Conservation (phyloP, 371 early-diverging fungal genomes). For the Syncephalastrum contaminatum region DNA sequence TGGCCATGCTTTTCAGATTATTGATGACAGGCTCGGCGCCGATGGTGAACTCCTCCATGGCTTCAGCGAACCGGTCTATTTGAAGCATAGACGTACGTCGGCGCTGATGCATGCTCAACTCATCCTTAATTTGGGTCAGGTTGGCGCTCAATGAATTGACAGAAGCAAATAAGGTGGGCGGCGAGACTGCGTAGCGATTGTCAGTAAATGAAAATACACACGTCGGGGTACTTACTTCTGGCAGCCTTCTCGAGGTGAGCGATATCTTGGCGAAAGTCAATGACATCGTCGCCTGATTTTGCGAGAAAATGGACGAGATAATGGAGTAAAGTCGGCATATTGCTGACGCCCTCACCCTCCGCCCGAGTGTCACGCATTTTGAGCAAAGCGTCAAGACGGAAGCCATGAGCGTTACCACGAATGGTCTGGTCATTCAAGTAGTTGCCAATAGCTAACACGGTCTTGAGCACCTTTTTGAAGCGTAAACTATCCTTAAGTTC, state of each 20-base stretch:
- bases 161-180: conserved; percentile 59
- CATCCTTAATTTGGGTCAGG: conserved; percentile 56
- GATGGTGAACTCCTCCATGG: conserved; percentile 57
- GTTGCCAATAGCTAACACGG: conserved; percentile 79
- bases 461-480: conserved; percentile 63
- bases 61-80: conserved; percentile 62
- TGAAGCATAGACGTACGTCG: conserved; percentile 38
- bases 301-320: conserved; percentile 69
- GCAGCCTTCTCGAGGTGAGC: conserved; percentile 70
- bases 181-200: conserved; percentile 47
- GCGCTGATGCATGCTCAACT: conserved; percentile 39
- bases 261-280: conserved; percentile 68
- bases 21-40: conserved; percentile 42
- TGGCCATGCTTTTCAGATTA: conserved; percentile 35
- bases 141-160: conserved; percentile 59
- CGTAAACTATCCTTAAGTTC: conserved; percentile 30
- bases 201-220: conserved; percentile 6
- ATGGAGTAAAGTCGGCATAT: conserved; percentile 71
- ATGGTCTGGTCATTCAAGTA: conserved; percentile 76
- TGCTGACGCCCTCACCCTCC: conserved; percentile 52
- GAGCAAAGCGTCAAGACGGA: conserved; percentile 68
- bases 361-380: conserved; percentile 75
- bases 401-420: conserved; percentile 84
- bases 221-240: conserved; percentile 38
- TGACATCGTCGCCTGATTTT: conserved; percentile 55